Percentiles rank a stretch among this genome's conserved stretches.
phyloP scores from a whole-genome alignment of 225 moss, liverwort and hornwort species.

The Pleurozium schreberi region DNA sequence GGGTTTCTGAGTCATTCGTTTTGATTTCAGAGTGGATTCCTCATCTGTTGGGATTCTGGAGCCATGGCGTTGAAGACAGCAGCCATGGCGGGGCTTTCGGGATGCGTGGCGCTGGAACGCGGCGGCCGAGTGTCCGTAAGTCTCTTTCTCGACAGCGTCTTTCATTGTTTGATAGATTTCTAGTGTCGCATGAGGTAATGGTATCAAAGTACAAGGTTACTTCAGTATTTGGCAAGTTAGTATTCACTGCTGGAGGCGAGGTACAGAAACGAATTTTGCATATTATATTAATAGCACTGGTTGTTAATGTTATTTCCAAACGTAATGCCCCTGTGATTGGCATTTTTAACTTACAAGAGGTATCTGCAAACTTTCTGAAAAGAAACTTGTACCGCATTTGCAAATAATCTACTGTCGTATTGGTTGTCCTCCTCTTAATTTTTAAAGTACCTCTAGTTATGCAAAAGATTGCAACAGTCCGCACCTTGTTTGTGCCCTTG shows the following conservation, averaged over 20 bases:
- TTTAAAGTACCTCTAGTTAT: not conserved
- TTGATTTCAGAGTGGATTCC: not conserved
- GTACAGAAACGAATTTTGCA: not conserved
- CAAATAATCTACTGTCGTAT: not conserved
- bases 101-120: slow-evolving; percentile 1
- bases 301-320: not conserved
- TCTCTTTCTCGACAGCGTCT: not conserved
- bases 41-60: not conserved
- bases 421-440: not conserved
- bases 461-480: not conserved
- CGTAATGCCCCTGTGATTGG: not conserved
- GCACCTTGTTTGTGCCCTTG: not conserved
- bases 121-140: slow-evolving; percentile 16
- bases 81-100: slow-evolving; percentile 38
- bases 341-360: not conserved
- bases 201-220: not conserved
- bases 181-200: not conserved
- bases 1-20: not conserved
- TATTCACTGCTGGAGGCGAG: not conserved
- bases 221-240: not conserved
- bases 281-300: not conserved
- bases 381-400: not conserved
- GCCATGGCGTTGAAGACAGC: slow-evolving; percentile 34
- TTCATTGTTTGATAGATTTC: not conserved
- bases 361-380: not conserved